These are phyloP conservation scores for Podospora pseudocomata DNA, from an alignment of 495 filamentous ascomycete genomes.

Conservation along the genomic window DNA sequence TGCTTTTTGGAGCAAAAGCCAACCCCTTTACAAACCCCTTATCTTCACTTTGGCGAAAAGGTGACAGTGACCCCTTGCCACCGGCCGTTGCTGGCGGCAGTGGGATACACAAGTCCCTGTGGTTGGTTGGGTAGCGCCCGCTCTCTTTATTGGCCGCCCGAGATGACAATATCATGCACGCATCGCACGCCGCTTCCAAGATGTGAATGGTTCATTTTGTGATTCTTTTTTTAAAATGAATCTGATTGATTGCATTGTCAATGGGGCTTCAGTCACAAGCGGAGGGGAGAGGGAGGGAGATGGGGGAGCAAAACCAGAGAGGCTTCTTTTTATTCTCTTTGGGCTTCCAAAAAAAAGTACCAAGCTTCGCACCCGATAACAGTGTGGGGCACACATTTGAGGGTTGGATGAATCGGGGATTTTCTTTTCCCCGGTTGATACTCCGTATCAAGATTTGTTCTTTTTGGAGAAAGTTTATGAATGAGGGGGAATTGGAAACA, in stretches of 20 bases:
- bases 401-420: neutral
- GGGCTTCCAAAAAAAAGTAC: neutral
- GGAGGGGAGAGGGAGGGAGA: no score
- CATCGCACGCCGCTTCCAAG: constrained; percentile 2
- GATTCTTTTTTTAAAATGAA: neutral
- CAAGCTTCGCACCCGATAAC: neutral
- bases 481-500: neutral
- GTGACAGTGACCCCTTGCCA: neutral
- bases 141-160: constrained; percentile 7
- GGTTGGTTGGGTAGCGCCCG: constrained; percentile 3
- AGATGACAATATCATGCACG: constrained; percentile 9
- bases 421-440: neutral
- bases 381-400: neutral
- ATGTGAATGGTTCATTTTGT: neutral
- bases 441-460: neutral
- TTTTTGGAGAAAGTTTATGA: neutral
- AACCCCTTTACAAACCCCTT: neutral
- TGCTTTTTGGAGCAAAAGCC: neutral
- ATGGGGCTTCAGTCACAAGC: neutral
- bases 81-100: constrained; percentile 4
- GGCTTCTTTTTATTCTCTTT: neutral
- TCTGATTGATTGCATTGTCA: neutral
- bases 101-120: neutral
- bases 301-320: neutral
- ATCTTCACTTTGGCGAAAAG: neutral